Evolutionary conservation across 116 monocot genomes (phyloP), one percentile per base, ranked within the genome.

Genomic region (Trichopus zeylanicus): DNA sequence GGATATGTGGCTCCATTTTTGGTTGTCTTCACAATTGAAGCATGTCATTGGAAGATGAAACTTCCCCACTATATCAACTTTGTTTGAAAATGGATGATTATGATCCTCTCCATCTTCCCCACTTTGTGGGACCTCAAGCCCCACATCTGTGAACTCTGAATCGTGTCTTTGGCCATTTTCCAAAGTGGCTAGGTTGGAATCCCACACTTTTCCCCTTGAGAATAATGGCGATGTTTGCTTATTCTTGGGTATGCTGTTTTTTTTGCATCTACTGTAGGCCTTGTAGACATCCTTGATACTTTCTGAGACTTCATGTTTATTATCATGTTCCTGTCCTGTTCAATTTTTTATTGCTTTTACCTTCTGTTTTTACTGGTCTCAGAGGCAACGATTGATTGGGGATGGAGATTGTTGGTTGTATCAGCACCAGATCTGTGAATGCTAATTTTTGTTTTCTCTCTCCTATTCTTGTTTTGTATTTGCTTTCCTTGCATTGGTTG

Each of bases 21-120:
- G 2, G 42, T 13, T 42, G 42, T 42, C 13, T 42, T n/a, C 42
- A 42, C 42, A 42, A 42, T 42, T n/a, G 18, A 13, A 42, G 42
- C n/a, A 42, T 42, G n/a, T 42, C n/a, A 42, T 42, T 42, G 42
- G 42, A n/a, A 42, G 42, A 42, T 18, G 42, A 42, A 42, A 42
- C 18, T 42, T 42, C n/a, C 18, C 42, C 42, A 42, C 42, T 42
- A 42, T 42, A 13, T 42, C 12, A 42, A 0, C 42, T 42, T 42
- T 42, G n/a, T 42, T 42, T 42, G 12, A 42, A 42, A 42, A n/a
- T n/a, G n/a, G 42, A 15, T 42, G 42, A n/a, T 16, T 42, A n/a
- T 13, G 42, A 42, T 42, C 18, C 42, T 42, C 13, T 42, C n/a
- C n/a, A 42, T 13, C 42, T 42, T 42, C 42, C 42, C 42, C 42